Evolutionary conservation across 371 early-diverging fungal genomes (phyloP).

Genomic region (Umbelopsis sp.): DNA sequence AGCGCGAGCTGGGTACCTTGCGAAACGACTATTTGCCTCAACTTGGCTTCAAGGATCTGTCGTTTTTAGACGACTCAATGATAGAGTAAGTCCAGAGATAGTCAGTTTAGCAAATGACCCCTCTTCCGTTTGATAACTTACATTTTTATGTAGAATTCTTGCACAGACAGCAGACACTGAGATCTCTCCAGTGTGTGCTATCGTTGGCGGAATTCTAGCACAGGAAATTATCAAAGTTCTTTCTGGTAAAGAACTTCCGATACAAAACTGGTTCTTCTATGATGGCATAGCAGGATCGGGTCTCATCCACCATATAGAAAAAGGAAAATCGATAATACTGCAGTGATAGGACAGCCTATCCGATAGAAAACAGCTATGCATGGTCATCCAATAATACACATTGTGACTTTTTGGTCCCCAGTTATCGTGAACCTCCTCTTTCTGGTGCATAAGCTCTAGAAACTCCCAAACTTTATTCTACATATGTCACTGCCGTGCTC

Average conservation of each 20-base stretch:
- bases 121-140: background rate
- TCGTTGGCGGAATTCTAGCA: constrained; percentile 87
- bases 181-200: constrained; percentile 76
- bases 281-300: constrained; percentile 61
- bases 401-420: background rate
- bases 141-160: background rate
- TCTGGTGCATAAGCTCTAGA: constrained; percentile 17
- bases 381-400: background rate
- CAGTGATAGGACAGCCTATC: background rate
- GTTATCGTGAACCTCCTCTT: background rate
- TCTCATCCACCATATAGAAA: constrained; percentile 14
- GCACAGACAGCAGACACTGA: constrained; percentile 51
- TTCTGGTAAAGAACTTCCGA: constrained; percentile 77
- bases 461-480: constrained; percentile 40
- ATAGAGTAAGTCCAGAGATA: background rate
- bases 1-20: constrained; percentile 26
- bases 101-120: background rate
- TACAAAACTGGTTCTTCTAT: constrained; percentile 82
- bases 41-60: constrained; percentile 33
- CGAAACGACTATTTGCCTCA: constrained; percentile 25
- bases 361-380: background rate
- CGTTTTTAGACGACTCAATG: constrained; percentile 13
- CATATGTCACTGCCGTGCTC: constrained; percentile 63
- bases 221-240: constrained; percentile 88
- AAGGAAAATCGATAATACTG: constrained; percentile 10